Evolutionary conservation across 345 rosid genomes (phyloP), one percentile per base, ranked within the genome.

Genomic region (Camelina sativa): DNA sequence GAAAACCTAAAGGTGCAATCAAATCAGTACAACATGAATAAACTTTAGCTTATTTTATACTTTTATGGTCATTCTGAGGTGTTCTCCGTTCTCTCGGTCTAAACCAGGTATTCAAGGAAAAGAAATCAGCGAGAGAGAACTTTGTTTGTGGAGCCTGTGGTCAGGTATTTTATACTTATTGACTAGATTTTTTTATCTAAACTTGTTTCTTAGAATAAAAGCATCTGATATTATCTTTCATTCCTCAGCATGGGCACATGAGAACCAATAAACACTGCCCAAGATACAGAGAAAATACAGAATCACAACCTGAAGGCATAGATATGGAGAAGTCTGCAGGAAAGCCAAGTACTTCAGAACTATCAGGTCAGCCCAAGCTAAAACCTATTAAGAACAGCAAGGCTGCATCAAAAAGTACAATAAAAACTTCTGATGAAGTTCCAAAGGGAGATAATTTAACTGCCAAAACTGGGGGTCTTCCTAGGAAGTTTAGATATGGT

Each of bases 211-310:
- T 13, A 65, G 37, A 19, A 13, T 4, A n/a, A 66, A 58, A 48
- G 40, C 9, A 28, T 71, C 28, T 77, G 72, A 77, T 65, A 65
- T 23, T 34, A 55, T 65, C 41, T 70, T 20, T 82, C 60, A 59
- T 75, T 69, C 72, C 69, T 68, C 92, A 95, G 99, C 87, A 85
- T 83, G 99, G 99, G 68, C 99, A 92, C 83, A 95, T 90, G 99
- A 95, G 93, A 81, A 95, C 99, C 82, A 95, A 95, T 85, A 90
- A 95, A 72, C 77, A 92, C 86, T 95, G 99, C 82, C 99, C 98
- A 13, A 92, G 81, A 84, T 90, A 95, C 69, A 80, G 93, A 76
- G 96, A 91, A 81, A 92, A 89, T 74, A 86, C 89, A 52, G 97
- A 92, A 38, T 52, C 85, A 46, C 89, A 81, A 65, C 61, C 71